A percentile compares a stretch with the other conserved stretches of the same genome.
These are phyloP conservation scores for Geotrichum candidum DNA, from an alignment of 1,139 yeast genomes.

Conservation along the genomic window DNA sequence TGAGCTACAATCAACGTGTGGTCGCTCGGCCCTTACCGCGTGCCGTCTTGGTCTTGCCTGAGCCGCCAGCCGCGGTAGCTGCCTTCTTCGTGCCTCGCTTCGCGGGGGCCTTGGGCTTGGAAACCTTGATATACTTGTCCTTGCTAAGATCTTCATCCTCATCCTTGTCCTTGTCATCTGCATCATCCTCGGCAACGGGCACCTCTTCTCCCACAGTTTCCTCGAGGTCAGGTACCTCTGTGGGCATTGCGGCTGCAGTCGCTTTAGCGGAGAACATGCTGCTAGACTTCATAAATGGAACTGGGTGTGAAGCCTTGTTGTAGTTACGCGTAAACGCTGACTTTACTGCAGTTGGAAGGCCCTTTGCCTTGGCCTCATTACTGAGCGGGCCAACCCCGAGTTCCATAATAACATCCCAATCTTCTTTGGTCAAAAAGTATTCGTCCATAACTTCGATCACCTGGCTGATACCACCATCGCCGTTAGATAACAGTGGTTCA, in stretches of 20 bases:
- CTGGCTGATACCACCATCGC: conserved; percentile 57
- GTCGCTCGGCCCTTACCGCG: conserved; percentile 22
- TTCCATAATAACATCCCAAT: conserved; percentile 84
- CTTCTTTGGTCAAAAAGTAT: conserved; percentile 81
- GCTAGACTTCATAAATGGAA: conserved; percentile 73
- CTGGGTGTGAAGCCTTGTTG: conserved; percentile 71
- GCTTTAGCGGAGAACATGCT: conserved; percentile 40
- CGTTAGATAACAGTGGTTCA: conserved; percentile 48
- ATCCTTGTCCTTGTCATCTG: conserved; percentile 41
- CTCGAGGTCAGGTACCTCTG: conserved; percentile 50
- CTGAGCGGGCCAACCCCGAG: conserved; percentile 61
- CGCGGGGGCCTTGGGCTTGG: conserved; percentile 33
- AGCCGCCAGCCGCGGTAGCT: conserved; percentile 20
- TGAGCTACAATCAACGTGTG: background rate
- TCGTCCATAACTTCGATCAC: conserved; percentile 70
- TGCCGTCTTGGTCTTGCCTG: conserved; percentile 20
- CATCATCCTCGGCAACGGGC: conserved; percentile 45
- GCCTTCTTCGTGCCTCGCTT: conserved; percentile 17
- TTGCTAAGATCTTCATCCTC: conserved; percentile 40
- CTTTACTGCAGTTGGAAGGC: conserved; percentile 68
- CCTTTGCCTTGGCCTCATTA: conserved; percentile 51
- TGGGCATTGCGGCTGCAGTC: conserved; percentile 29
- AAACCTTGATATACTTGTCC: conserved; percentile 52
- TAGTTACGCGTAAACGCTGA: conserved; percentile 81
- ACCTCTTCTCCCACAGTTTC: conserved; percentile 56